phyloP scores from a whole-genome alignment of 78 protist species.

The Cavenderia fasciculata region DNA sequence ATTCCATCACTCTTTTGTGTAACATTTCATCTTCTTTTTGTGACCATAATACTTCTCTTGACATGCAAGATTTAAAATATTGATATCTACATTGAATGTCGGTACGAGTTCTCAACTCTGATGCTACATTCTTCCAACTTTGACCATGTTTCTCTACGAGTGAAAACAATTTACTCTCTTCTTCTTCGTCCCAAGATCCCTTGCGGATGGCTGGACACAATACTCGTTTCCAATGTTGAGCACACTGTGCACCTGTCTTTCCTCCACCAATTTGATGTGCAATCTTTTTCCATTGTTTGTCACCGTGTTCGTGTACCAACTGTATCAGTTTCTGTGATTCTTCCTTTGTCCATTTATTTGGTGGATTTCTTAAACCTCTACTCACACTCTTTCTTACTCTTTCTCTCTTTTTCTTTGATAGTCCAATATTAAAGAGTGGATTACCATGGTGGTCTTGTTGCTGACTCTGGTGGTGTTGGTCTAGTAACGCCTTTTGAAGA shows the following conservation, averaged over 20 bases:
- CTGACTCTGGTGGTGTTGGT: too few relatives aligned
- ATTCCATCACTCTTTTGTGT: conserved; percentile 29
- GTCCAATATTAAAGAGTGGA: too few relatives aligned
- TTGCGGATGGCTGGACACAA: conserved; percentile 69
- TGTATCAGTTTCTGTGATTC: conserved; percentile 46
- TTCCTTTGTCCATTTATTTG: conserved; percentile 75
- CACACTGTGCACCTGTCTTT: conserved; percentile 73
- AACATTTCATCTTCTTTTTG: conserved; percentile 48
- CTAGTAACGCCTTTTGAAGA: too few relatives aligned
- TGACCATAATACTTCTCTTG: conserved; percentile 58
- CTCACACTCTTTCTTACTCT: conserved; percentile 30
- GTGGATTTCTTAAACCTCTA: conserved; percentile 73
- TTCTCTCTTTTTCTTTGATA: too few relatives aligned
- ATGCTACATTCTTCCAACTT: conserved; percentile 66
- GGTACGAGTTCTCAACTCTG: conserved; percentile 56
- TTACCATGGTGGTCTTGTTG: too few relatives aligned
- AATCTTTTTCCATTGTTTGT: conserved; percentile 78
- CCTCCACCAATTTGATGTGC: conserved; percentile 73
- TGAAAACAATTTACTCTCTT: conserved; percentile 31
- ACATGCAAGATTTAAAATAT: conserved; percentile 67
- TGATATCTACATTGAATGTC: conserved; percentile 77
- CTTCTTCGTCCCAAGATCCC: conserved; percentile 71
- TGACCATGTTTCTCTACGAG: conserved; percentile 73
- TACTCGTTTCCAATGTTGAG: conserved; percentile 73
- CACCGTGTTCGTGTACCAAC: conserved; percentile 69